Conservation (phyloP, 768 basidiomycete species). For the Kwoniella europaea region DNA sequence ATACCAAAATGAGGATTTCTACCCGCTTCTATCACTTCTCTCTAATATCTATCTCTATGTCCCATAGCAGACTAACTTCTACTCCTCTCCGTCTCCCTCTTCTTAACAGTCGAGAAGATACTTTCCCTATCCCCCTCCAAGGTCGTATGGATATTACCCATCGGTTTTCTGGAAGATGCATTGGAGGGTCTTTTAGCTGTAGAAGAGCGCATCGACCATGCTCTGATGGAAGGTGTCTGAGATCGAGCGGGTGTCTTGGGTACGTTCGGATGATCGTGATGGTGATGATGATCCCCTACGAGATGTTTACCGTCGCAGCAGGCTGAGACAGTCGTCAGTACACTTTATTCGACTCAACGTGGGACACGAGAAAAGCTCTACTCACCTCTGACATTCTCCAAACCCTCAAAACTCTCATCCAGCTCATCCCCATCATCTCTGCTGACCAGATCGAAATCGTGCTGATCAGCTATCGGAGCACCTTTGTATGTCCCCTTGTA, state of each 20-base stretch:
- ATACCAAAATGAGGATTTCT: not conserved
- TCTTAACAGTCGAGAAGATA: constrained; percentile 22
- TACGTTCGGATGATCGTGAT: constrained; percentile 26
- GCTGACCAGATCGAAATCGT: constrained; percentile 49
- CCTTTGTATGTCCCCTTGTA: constrained; percentile 48
- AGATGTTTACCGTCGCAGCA: constrained; percentile 56
- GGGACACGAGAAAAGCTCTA: not conserved
- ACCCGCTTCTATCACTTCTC: not conserved
- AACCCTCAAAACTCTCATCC: constrained; percentile 80
- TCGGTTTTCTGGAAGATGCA: constrained; percentile 14
- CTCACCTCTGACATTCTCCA: constrained; percentile 85
- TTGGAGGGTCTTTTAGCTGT: constrained; percentile 18
- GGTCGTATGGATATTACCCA: not conserved
- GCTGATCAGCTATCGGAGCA: constrained; percentile 33
- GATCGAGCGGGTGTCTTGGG: constrained; percentile 27
- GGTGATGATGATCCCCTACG: constrained; percentile 48
- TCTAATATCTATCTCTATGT: constrained; percentile 21
- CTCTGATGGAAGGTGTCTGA: constrained; percentile 24
- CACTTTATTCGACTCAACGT: not conserved
- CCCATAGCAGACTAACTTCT: constrained; percentile 30
- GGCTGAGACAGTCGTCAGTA: constrained; percentile 28
- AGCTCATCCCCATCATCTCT: constrained; percentile 55
- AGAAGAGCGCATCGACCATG: constrained; percentile 33
- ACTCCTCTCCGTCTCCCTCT: constrained; percentile 19
- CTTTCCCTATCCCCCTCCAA: constrained; percentile 13